Evolutionary conservation across 192 early-diverging fungal genomes (phyloP).

Genomic region (Coemansia guatemalensis): DNA sequence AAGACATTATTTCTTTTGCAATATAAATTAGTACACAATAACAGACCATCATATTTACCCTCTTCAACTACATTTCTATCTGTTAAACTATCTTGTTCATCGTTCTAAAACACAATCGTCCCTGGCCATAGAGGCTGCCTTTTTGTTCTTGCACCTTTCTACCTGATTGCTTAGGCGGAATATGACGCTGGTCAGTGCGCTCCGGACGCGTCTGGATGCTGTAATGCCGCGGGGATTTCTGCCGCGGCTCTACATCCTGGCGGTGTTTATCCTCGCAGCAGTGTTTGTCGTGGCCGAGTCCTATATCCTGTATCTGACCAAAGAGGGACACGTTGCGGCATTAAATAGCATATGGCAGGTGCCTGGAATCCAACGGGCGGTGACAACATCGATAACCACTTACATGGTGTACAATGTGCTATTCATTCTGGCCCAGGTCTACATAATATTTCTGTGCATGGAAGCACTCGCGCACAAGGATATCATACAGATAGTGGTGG

Average conservation of each 20-base stretch:
- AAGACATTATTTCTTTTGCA: not conserved
- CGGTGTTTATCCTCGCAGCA: slow-evolving; percentile 29
- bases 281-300: slow-evolving; percentile 46
- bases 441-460: slow-evolving; percentile 42
- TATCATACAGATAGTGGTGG: slow-evolving; percentile 48
- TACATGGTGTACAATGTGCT: slow-evolving; percentile 52
- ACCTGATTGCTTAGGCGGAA: too few species aligned
- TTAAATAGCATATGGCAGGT: slow-evolving; percentile 34
- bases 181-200: not conserved
- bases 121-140: not conserved
- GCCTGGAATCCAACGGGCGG: slow-evolving; percentile 31
- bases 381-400: slow-evolving; percentile 36
- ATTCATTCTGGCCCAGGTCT: slow-evolving; percentile 46
- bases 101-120: not conserved
- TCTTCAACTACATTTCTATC: not conserved
- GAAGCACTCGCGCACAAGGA: slow-evolving; percentile 43
- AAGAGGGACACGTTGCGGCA: slow-evolving; percentile 10
- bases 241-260: slow-evolving; percentile 25
- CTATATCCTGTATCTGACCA: slow-evolving; percentile 35
- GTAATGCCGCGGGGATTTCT: slow-evolving; percentile 27
- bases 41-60: too few species aligned
- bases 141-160: not conserved
- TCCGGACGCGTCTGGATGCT: not conserved
- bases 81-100: not conserved
- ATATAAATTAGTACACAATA: not conserved